phyloP scores from a whole-genome alignment of 345 rosid genomes.

The Arabidopsis thaliana region TAIR10.1 NC_003075.7:13102501-13103000 shows the following conservation, averaged over 20 bases:
- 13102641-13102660: neutral
- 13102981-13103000: constrained; percentile 61
- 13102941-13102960: constrained; percentile 51
- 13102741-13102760: neutral
- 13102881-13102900: neutral
- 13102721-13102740: neutral
- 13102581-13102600: neutral
- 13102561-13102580: neutral
- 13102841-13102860: constrained; percentile 8
- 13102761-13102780: constrained; percentile 5
- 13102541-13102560: neutral
- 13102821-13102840: neutral
- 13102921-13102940: constrained; percentile 48
- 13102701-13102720: neutral
- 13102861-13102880: constrained; percentile 24
- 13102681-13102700: neutral
- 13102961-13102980: constrained; percentile 56
- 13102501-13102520: constrained; percentile 1
- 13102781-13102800: constrained; percentile 4
- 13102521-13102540: constrained; percentile 13
- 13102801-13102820: neutral
- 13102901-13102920: constrained; percentile 41
- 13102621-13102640: neutral
- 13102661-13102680: neutral
- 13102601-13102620: neutral